Base-by-base conservation (phyloP, 2,329 filamentous ascomycete genomes). In the Acarospora socialis region DNA sequence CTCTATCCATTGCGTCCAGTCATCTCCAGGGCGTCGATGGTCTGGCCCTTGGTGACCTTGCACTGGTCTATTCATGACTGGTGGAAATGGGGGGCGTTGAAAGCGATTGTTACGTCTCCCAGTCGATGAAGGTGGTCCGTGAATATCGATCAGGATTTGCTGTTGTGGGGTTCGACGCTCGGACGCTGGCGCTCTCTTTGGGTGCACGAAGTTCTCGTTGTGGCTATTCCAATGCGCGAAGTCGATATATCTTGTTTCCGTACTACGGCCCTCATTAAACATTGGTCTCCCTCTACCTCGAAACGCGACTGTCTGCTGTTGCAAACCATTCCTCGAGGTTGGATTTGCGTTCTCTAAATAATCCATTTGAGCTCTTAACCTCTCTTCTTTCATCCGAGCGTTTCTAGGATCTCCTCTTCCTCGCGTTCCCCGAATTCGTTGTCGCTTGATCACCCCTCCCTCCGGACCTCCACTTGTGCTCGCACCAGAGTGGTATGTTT, bases 1-100 rank as follows among this genome's bases (percentile, higher is more conserved):
- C 1, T 54, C 55, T 3, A 55, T 50, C 55, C 56, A 59, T 5
- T 30, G 38, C 17, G 37, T 51, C 62, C 60, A 66, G 37, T 42
- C 36, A 12, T 34, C 26, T 10, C n/a, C n/a, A n/a, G n/a, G n/a
- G n/a, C n/a, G n/a, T n/a, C n/a, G n/a, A n/a, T 34, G 12, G 14
- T 10, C 22, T 19, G 4, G 13, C 9, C 7, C 19, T 17, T 20
- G 23, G 9, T 28, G 21, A 23, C 21, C 15, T 33, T 6, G 13
- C 20, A 12, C 16, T 30, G 8, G 34, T 16, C 19, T 15, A 9
- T 20, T 27, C 19, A 38, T 15, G 9, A 7, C n/a, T 16, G 8
- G 20, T 24, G 17, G 19, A 32, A 12, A 30, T 9, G 10, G 20
- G 15, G 18, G 18, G 23, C 7, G 8, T 27, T 17, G 30, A 29